Evolutionary conservation across 31 red algal genomes (phyloP).

Genomic region (Asparagopsis taxiformis): DNA sequence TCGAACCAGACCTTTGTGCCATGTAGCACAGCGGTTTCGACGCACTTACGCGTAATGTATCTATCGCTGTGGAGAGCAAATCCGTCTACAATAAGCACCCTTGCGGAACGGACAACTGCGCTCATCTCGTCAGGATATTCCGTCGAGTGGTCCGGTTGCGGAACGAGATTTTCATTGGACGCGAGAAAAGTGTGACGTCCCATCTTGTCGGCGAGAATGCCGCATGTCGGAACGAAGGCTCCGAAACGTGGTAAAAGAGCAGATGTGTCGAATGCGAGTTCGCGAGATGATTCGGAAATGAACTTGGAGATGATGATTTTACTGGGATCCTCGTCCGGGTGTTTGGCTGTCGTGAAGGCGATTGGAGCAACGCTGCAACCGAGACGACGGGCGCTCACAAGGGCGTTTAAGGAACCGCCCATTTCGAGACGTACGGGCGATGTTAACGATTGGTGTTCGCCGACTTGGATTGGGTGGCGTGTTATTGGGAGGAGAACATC

Average conservation of each 20-base stretch:
- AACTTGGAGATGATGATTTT: constrained; percentile 13
- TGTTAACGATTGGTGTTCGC: constrained; percentile 25
- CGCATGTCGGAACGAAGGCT: constrained; percentile 22
- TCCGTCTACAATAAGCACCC: constrained; percentile 34
- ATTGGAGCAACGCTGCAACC: constrained; percentile 8
- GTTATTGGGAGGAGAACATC: constrained; percentile 33
- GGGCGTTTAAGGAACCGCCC: constrained; percentile 27
- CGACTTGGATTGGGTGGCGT: constrained; percentile 8
- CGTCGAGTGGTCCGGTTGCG: not conserved
- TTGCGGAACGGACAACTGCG: constrained; percentile 1
- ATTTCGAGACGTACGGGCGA: constrained; percentile 13
- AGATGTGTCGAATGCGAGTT: constrained; percentile 1
- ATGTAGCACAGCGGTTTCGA: not conserved
- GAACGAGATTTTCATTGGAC: constrained; percentile 15
- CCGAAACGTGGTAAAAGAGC: constrained; percentile 1
- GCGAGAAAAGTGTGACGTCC: constrained; percentile 37
- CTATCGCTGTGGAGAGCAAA: constrained; percentile 34
- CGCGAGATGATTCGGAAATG: not conserved
- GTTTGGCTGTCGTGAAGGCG: constrained; percentile 1
- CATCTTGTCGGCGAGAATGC: constrained; percentile 13
- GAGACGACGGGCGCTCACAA: constrained; percentile 24
- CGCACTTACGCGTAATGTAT: constrained; percentile 7
- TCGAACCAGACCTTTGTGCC: constrained; percentile 26
- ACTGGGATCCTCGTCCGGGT: constrained; percentile 8
- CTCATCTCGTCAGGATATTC: constrained; percentile 8